Conservation (phyloP, 192 early-diverging fungal species). For the Coemansia sp. region DNA sequence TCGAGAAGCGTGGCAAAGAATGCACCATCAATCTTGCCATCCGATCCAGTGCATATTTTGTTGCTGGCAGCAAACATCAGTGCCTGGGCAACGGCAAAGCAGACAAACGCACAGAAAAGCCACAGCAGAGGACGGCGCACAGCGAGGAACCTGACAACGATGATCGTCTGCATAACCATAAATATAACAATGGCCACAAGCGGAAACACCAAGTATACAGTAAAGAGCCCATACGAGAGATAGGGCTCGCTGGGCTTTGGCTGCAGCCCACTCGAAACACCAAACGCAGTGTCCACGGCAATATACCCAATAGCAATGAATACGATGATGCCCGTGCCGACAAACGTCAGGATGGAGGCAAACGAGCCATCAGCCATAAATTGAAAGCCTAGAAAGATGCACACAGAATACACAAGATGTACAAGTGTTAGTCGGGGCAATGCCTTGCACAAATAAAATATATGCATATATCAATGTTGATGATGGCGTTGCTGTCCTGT, state of each 20-base stretch:
- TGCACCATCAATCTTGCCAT: conserved; percentile 53
- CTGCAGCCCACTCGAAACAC: conserved; percentile 50
- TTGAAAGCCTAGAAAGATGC: conserved; percentile 48
- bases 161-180: conserved; percentile 33
- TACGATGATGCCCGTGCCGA: conserved; percentile 33
- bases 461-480: too few relatives aligned
- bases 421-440: conserved; percentile 2
- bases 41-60: conserved; percentile 55
- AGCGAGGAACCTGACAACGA: conserved; percentile 51
- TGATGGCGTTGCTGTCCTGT: too few relatives aligned
- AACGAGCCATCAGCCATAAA: conserved; percentile 53
- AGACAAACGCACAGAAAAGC: conserved; percentile 40
- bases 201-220: conserved; percentile 52
- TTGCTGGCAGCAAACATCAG: conserved; percentile 54
- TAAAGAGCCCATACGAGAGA: conserved; percentile 51
- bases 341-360: conserved; percentile 43
- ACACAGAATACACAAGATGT: not conserved
- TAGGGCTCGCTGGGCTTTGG: conserved; percentile 39
- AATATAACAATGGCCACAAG: conserved; percentile 48
- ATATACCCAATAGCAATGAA: conserved; percentile 54
- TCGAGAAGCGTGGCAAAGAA: conserved; percentile 58
- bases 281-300: conserved; percentile 53
- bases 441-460: not conserved
- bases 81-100: conserved; percentile 49
- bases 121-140: conserved; percentile 50